These are phyloP conservation scores for Mycosphaerella sp. DNA, from an alignment of 2,329 filamentous ascomycete genomes.

Conservation along the genomic window DNA sequence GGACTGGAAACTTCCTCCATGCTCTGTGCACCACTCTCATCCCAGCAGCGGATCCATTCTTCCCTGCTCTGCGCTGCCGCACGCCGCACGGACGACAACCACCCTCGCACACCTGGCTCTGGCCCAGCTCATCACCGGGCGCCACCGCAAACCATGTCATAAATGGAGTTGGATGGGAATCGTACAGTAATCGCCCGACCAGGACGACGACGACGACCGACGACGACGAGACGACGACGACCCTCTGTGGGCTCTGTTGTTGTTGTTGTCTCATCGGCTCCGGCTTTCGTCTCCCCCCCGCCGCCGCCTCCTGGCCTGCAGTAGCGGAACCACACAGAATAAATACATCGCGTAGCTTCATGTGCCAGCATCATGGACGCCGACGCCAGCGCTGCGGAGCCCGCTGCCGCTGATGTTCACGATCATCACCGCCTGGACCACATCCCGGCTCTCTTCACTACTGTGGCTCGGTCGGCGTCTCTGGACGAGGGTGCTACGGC, in stretches of 20 bases:
- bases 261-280: neutral
- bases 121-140: neutral
- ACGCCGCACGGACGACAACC: neutral
- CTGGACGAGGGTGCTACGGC: constrained; percentile 2
- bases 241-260: no score
- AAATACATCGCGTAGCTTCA: neutral
- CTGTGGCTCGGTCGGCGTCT: neutral
- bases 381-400: neutral
- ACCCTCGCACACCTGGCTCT: no score
- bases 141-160: neutral
- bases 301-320: neutral
- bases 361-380: neutral
- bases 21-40: neutral
- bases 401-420: neutral
- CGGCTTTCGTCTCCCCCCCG: no score
- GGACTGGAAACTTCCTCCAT: neutral
- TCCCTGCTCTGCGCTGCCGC: neutral
- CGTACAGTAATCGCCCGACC: neutral
- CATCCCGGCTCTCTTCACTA: neutral
- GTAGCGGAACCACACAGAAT: neutral
- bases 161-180: neutral
- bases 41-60: neutral
- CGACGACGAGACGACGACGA: no score
- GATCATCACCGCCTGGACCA: neutral
- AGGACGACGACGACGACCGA: no score